Conservation (phyloP, 2,329 filamentous ascomycete genomes). For the Arthrobotrys musiformis region DNA sequence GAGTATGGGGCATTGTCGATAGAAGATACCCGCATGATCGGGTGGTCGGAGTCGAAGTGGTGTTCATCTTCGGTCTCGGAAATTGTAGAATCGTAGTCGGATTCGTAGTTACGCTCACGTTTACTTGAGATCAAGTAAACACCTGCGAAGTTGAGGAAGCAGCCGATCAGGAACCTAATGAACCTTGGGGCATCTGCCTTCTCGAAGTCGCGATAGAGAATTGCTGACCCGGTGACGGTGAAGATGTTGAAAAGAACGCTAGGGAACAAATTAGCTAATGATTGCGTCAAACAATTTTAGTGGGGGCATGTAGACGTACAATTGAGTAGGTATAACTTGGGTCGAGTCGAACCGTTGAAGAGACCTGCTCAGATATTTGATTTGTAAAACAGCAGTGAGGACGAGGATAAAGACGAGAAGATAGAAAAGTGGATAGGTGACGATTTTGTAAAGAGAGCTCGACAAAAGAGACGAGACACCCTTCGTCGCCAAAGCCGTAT, state of each 20-base stretch:
- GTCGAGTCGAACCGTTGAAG: conserved; percentile 96
- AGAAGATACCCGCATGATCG: conserved; percentile 38
- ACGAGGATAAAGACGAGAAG: conserved; percentile 81
- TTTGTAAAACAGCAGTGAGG: conserved; percentile 90
- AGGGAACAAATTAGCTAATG: background rate
- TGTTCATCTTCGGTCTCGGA: conserved; percentile 52
- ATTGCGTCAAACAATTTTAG: background rate
- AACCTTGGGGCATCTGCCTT: conserved; percentile 78
- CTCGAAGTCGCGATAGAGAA: conserved; percentile 95
- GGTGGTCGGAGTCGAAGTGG: conserved; percentile 30
- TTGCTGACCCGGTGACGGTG: conserved; percentile 91
- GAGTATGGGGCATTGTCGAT: conserved; percentile 26
- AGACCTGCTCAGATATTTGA: conserved; percentile 91
- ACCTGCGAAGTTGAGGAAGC: conserved; percentile 89
- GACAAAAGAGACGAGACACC: conserved; percentile 95
- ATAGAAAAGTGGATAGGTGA: conserved; percentile 93
- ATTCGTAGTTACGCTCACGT: conserved; percentile 70
- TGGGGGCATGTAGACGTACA: conserved; percentile 62
- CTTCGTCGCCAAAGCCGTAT: conserved; percentile 96
- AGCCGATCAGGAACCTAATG: conserved; percentile 87
- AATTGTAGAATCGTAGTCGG: conserved; percentile 67
- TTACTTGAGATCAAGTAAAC: conserved; percentile 98
- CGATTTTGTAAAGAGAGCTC: conserved; percentile 85
- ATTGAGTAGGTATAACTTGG: conserved; percentile 96
- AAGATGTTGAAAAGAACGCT: conserved; percentile 89